Evolutionary conservation across 2,329 filamentous ascomycete species (phyloP), one percentile per base, ranked within the genome.

Genomic region (Microdochium paspali): DNA sequence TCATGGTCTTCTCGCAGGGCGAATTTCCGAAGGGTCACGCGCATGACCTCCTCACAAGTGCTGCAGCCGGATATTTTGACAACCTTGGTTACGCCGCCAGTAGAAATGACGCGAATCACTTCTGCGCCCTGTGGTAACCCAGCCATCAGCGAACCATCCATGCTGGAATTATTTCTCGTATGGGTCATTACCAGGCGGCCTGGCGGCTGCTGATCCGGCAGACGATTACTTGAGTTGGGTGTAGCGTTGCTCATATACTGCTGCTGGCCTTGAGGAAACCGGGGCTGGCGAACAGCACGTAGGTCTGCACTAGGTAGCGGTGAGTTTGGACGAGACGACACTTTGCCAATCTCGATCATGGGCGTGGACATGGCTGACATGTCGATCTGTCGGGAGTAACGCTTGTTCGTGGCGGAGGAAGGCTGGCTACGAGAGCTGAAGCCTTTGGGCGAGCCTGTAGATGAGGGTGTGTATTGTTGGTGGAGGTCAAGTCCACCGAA

Each of bases 31-130:
- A 97, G 69, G 0, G 93, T 95, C 51, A 88, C 85, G 43, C 90
- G 78, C 73, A 96, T 91, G 46, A 97, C 87, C 55, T 97, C 90
- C 59, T 96, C 93, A 51, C 89, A 87, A 4, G 86, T 93, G 60
- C 84, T 90, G 74, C 90, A 96, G 54, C 87, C 87, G 53, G 89
- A 85, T 55, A 97, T 90, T 65, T 93, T 93, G 60, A 98, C 83
- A 23, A 96, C 90, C 61, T 95, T 95, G 44, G 90, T 95, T 51
- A 90, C 83, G 46, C 90, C 93, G 52, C 84, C 88, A 44, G 90
- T 93, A 55, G 87, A 95, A 60, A 97, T 95, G 55, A 96, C 89
- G 53, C 90, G 81, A 53, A 97, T 95, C 51, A 95, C 81, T 50
- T 90, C 86, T 64, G 94, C 89, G 65, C 90, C 87, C 54, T 84